These are phyloP conservation scores for Fusarium hostae DNA, from an alignment of 2,329 filamentous ascomycete genomes.

Conservation along the genomic window DNA sequence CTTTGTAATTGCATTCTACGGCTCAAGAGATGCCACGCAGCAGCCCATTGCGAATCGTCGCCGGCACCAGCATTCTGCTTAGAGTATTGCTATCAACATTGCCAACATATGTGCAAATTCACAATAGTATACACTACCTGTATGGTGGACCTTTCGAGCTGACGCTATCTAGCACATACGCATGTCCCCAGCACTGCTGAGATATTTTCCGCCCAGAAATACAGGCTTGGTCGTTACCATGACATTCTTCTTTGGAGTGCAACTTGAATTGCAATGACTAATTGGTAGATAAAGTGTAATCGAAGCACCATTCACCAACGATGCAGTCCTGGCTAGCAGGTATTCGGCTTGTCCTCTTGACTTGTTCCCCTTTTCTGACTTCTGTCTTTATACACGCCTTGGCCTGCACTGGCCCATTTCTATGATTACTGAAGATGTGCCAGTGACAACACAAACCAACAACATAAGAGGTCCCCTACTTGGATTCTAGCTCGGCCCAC, in stretches of 20 bases:
- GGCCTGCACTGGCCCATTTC: accelerated
- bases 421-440: accelerated
- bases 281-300: accelerated
- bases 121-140: not conserved
- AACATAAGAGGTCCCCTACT: too few relatives aligned
- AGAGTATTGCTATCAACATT: not conserved
- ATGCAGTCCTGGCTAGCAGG: accelerated
- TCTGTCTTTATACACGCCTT: accelerated
- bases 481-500: accelerated
- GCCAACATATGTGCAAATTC: accelerated
- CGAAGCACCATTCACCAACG: accelerated
- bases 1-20: accelerated
- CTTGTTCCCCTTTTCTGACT: accelerated
- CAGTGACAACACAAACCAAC: not conserved
- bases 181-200: accelerated
- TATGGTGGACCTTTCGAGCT: not conserved
- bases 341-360: not conserved
- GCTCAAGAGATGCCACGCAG: not conserved
- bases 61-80: not conserved
- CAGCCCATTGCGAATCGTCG: not conserved
- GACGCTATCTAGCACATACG: accelerated
- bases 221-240: accelerated
- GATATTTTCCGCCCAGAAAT: not conserved
- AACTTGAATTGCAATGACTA: accelerated
- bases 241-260: accelerated